Conservation (phyloP, 2,329 filamentous ascomycete genomes). For the Colletotrichum limetticola region DNA sequence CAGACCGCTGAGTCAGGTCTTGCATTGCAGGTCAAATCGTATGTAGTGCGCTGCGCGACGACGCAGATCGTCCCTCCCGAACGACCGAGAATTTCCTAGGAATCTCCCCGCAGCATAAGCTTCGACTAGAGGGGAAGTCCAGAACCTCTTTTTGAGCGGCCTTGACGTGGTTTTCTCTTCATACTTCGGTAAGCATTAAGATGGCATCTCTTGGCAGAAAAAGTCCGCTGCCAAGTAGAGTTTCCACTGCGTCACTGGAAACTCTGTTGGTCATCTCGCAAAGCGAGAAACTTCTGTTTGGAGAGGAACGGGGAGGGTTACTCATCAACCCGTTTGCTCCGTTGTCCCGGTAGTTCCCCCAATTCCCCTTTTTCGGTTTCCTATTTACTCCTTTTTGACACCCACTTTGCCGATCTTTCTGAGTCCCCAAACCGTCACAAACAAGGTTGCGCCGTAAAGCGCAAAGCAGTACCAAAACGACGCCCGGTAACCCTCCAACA, state of each 20-base stretch:
- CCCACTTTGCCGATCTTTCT: slow-evolving; percentile 60
- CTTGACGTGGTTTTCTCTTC: not conserved
- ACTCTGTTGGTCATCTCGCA: not conserved
- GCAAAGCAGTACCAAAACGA: slow-evolving; percentile 65
- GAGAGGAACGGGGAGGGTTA: not conserved
- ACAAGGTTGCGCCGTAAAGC: slow-evolving; percentile 40
- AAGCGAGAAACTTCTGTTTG: not conserved
- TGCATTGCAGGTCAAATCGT: not conserved
- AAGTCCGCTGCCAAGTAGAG: not conserved
- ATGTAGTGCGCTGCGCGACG: not conserved
- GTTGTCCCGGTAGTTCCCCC: not conserved
- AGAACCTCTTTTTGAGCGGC: not conserved
- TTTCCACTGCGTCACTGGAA: not conserved
- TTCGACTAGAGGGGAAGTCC: slow-evolving; percentile 3
- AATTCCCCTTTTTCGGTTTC: not conserved
- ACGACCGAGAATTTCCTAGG: slow-evolving; percentile 5
- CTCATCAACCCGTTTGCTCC: not conserved
- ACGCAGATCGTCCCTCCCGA: slow-evolving; percentile 2
- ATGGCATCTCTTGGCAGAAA: slow-evolving; percentile 5
- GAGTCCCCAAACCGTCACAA: slow-evolving; percentile 55
- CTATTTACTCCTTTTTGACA: slow-evolving; percentile 51
- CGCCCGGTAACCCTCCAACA: slow-evolving; percentile 64
- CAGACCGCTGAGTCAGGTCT: slow-evolving; percentile 16
- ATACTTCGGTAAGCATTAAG: not conserved
- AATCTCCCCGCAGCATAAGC: not conserved